A percentile compares a stretch with the other conserved stretches of the same genome.
Evolutionary conservation across 805 yeast species (phyloP).

Genomic region (Barnettozyma sucrosica): DNA sequence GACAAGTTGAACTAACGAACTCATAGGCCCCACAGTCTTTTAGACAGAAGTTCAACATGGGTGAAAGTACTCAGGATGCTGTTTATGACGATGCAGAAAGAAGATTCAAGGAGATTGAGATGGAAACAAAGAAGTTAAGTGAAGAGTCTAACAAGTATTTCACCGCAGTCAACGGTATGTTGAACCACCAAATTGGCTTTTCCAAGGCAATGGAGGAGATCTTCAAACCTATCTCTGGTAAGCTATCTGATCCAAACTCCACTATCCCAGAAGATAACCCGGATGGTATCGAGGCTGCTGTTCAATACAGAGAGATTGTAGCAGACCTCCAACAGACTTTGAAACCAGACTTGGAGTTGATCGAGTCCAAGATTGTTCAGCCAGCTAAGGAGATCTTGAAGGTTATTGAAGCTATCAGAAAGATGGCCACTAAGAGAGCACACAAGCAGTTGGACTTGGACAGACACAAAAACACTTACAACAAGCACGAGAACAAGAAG

Average conservation of each 20-base stretch:
- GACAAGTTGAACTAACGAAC: neutral
- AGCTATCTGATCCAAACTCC: conserved; percentile 83
- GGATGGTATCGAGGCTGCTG: conserved; percentile 92
- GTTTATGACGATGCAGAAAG: conserved; percentile 95
- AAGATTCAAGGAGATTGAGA: conserved; percentile 87
- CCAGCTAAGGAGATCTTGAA: conserved; percentile 90
- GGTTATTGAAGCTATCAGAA: conserved; percentile 76
- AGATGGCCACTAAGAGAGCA: conserved; percentile 92
- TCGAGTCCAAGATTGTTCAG: conserved; percentile 80
- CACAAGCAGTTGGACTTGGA: conserved; percentile 95
- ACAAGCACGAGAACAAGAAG: conserved; percentile 73
- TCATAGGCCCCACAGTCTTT: conserved; percentile 77
- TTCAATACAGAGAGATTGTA: conserved; percentile 84
- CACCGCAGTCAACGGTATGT: conserved; percentile 88
- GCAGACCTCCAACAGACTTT: conserved; percentile 77
- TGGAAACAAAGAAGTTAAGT: conserved; percentile 81
- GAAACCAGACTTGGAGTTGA: conserved; percentile 88
- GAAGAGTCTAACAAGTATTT: conserved; percentile 89
- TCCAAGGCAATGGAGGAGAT: conserved; percentile 94
- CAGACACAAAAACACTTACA: conserved; percentile 64
- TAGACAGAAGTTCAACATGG: conserved; percentile 90
- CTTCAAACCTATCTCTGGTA: conserved; percentile 93
- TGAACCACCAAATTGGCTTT: conserved; percentile 88
- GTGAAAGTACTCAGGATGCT: conserved; percentile 68
- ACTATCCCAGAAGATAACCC: conserved; percentile 90